phyloP scores from a whole-genome alignment of 2,329 filamentous ascomycete species.

The Diaporthe helianthi region DNA sequence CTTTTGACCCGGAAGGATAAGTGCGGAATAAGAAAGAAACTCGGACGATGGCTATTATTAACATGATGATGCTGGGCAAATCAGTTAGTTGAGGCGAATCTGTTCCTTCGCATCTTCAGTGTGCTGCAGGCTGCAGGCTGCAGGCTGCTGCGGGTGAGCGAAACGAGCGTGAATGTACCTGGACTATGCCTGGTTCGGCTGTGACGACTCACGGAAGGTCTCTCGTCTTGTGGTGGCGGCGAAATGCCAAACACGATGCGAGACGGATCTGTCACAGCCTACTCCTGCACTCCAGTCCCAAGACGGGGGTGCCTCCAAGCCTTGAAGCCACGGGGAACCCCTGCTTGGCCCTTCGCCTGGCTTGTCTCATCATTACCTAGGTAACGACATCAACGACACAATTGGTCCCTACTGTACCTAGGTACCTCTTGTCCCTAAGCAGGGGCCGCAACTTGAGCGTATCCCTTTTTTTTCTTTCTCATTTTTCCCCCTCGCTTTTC shows the following conservation, averaged over 20 bases:
- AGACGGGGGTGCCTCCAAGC: conserved; percentile 3
- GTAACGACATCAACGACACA: too few relatives aligned
- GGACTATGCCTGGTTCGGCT: background rate
- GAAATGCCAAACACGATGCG: conserved; percentile 53
- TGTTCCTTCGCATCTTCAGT: background rate
- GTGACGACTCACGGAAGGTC: background rate
- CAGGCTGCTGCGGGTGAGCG: background rate
- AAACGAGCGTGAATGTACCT: background rate
- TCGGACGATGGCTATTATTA: background rate
- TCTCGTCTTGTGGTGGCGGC: conserved; percentile 36
- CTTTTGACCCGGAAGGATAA: background rate
- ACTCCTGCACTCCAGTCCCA: conserved; percentile 37
- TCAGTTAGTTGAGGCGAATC: background rate
- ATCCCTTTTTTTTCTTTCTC: too few relatives aligned
- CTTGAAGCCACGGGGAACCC: too few relatives aligned
- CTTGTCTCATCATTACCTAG: conserved; percentile 28
- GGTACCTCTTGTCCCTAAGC: conserved; percentile 13
- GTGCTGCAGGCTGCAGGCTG: too few relatives aligned
- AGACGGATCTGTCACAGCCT: conserved; percentile 58
- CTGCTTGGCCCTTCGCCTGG: conserved; percentile 3
- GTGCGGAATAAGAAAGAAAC: background rate
- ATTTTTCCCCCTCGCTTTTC: too few relatives aligned
- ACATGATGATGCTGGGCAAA: background rate
- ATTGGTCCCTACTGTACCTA: too few relatives aligned
- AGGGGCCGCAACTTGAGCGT: conserved; percentile 15